Evolutionary conservation across 495 filamentous ascomycete species (phyloP), one percentile per base, ranked within the genome.

Genomic region (Pseudomonodictys pantanalensis): DNA sequence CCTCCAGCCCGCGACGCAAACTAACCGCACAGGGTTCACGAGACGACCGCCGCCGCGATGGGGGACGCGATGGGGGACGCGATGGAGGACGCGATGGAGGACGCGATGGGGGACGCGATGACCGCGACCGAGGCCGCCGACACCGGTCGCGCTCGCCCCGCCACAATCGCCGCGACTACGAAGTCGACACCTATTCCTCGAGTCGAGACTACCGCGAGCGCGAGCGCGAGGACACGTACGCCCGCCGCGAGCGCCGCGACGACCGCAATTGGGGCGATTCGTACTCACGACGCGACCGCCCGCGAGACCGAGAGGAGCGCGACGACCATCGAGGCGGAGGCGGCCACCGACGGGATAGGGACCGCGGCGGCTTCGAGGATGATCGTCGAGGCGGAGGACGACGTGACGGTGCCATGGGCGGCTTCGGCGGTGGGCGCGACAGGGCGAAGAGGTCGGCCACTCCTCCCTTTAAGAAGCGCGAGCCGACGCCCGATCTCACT

Each of bases 401-500:
- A 26, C 75, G 78, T 55, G 71, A 79, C 54, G 79, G 76, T 44
- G 75, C 76, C 62, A 75, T 71, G 59, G 61, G 75, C 75, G 51
- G 75, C 55, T 72, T 65, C 43, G 78, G 84, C 45, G 79, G 82
- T 65, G 86, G 52, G 28, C 54, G 64, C 25, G 59, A 56, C 32
- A 39, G 90, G 38, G 81, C 85, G 58, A 86, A 85, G 69, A 88
- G 87, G 65, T 95, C 89, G 62, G 83, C 85, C 12, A 84, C 85
- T 39, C 91, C 93, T 43, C 86, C 86, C 9, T 56, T 57, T 3
- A 93, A 92, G 76, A 93, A 93, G 80, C 86, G 86, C 68, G 93
- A 97, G 72, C 89, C 92, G 22, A 97, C 93, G 0, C 95, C 93
- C 23, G 95, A 99, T 74, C 77, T 99, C 71, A 96, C 92, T 58